Conservation (phyloP, 371 early-diverging fungal species). For the Rhizopus sp. region DNA sequence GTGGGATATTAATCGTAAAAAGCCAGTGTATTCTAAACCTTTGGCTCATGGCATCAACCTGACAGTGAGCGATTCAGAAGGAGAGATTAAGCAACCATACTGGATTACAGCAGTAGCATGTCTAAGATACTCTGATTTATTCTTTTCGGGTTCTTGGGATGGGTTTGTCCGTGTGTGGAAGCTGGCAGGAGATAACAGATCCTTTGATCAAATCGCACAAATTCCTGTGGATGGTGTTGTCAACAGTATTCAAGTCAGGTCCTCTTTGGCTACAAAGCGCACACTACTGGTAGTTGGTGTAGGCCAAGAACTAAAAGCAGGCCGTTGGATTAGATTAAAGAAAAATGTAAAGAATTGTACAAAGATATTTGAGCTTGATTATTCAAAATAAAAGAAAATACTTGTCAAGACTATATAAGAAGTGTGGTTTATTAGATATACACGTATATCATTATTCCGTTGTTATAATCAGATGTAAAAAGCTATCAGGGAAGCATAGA, state of each 20-base stretch:
- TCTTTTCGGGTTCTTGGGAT: conserved; percentile 92
- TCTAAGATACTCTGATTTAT: conserved; percentile 83
- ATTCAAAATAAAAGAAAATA: background rate
- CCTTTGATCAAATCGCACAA: conserved; percentile 61
- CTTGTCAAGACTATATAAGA: background rate
- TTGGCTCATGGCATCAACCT: conserved; percentile 76
- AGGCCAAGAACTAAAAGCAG: conserved; percentile 87
- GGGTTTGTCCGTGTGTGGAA: conserved; percentile 90
- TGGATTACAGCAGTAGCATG: conserved; percentile 89
- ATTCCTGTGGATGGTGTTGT: conserved; percentile 62
- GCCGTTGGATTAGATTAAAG: conserved; percentile 89
- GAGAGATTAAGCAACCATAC: conserved; percentile 55
- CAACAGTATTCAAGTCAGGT: conserved; percentile 56
- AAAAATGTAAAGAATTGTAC: conserved; percentile 70
- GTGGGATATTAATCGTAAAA: conserved; percentile 91
- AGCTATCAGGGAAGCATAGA: conserved; percentile 72
- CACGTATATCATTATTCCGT: background rate
- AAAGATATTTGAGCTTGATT: conserved; percentile 50
- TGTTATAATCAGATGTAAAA: conserved; percentile 68
- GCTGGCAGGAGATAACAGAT: conserved; percentile 66
- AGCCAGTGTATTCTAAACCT: conserved; percentile 80
- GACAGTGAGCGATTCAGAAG: conserved; percentile 39
- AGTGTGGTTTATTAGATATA: background rate
- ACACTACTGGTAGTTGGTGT: conserved; percentile 73
- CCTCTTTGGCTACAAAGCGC: conserved; percentile 48